Percentiles rank a stretch among this genome's conserved stretches.
phyloP scores from a whole-genome alignment of 441 rosid genomes.

The Brassica balearica region DNA sequence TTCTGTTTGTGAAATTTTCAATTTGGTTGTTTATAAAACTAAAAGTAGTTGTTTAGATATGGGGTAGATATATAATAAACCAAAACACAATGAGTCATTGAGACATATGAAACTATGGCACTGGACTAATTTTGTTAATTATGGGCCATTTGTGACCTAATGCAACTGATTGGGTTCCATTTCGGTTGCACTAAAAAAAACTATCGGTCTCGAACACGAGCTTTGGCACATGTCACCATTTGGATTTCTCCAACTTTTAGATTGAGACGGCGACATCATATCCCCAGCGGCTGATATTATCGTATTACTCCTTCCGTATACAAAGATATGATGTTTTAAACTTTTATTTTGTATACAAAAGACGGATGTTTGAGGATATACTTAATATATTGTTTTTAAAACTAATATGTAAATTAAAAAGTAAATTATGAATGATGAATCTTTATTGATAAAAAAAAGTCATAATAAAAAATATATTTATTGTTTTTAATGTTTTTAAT shows the following conservation, averaged over 20 bases:
- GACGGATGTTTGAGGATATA: too few relatives aligned
- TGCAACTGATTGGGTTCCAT: conserved; percentile 1
- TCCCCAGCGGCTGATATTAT: background rate
- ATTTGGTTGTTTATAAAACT: background rate
- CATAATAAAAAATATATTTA: too few relatives aligned
- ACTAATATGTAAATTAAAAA: too few relatives aligned
- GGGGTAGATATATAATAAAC: background rate
- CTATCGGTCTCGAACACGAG: background rate
- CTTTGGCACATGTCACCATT: background rate
- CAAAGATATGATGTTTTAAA: too few relatives aligned
- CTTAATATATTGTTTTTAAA: too few relatives aligned
- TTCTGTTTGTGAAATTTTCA: background rate
- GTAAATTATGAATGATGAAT: too few relatives aligned
- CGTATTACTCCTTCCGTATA: background rate
- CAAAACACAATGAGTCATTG: background rate
- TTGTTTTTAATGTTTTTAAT: too few relatives aligned
- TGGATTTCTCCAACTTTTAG: background rate
- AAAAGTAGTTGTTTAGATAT: background rate
- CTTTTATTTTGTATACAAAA: too few relatives aligned
- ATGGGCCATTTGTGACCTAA: background rate
- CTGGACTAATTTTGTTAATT: background rate
- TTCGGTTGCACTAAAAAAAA: background rate
- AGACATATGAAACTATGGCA: background rate
- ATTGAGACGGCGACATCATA: background rate
- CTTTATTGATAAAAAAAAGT: too few relatives aligned